Base-by-base conservation (phyloP, 1,284 basidiomycete genomes). In the Phylloboletellus chloephorus region DNA sequence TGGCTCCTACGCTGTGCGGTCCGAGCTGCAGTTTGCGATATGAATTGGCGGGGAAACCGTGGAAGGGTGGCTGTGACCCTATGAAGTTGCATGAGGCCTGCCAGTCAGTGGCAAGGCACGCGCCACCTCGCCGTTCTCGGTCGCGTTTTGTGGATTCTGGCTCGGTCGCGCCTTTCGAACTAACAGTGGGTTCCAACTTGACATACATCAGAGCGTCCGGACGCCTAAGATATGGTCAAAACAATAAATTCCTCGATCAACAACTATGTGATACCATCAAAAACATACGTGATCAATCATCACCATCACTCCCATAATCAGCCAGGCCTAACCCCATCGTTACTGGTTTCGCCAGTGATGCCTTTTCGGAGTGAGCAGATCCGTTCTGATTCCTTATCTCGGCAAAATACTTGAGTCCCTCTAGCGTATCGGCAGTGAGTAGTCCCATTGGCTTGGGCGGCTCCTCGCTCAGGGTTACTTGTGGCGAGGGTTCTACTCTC, bases 381-480 rank as follows among this genome's bases (percentile, higher is more conserved):
- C 74, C 73, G 48, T 75, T 73, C 44, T 75, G 70, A 61, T 77
- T 74, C 46, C 82, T 74, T 50, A 91, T 82, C 62, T 90, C 81
- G 5, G 86, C 78, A 56, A 93, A 91, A 57, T 90, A 92, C 58
- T 81, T 85, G 41, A 95, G 68, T 40, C 90, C 86, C 52, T 93
- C 88, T 20, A 94, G 59, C 4, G 90, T 84, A 53, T 93, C 89
- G 4, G 78, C 71, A 44, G 71, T 88, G 22, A 95, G 68, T 20
- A 94, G 63, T 0, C 88, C 82, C 31, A 51, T 61, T 2, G 73
- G 54, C 34, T 65, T 54, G 13, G 60, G 57, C 5, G 19, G 25
- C 44, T 55, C 33, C 29, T 44, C 47, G 24, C 41, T 31, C 37
- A 40, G 41, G 41, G 40, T 16, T 13, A 11, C 21, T 38, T 41